These are phyloP conservation scores for Dimocarpus longan DNA, from an alignment of 345 rosid species.

Conservation along the genomic window DNA sequence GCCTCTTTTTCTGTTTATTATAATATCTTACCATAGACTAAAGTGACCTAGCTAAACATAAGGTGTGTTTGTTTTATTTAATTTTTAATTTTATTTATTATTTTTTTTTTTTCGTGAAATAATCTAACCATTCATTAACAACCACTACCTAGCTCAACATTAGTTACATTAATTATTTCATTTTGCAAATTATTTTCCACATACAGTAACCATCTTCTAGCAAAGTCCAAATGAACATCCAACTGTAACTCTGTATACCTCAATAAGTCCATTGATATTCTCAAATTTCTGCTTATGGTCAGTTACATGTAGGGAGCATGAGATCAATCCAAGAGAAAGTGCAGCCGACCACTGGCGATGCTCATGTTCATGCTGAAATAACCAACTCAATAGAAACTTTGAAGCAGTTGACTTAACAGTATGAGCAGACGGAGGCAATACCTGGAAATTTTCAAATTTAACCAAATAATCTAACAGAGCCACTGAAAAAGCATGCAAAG, in stretches of 20 bases:
- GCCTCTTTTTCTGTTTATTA: no score
- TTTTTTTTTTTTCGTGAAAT: no score
- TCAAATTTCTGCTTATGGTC: slow-evolving; percentile 80
- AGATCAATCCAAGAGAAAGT: slow-evolving; percentile 85
- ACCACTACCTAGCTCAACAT: background rate
- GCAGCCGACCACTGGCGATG: slow-evolving; percentile 96
- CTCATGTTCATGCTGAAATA: slow-evolving; percentile 84
- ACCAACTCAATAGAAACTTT: slow-evolving; percentile 75
- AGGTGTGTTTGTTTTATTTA: no score
- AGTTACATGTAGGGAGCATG: slow-evolving; percentile 75
- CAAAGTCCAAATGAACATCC: slow-evolving; percentile 9
- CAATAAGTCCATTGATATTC: slow-evolving; percentile 68
- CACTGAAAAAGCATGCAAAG: background rate
- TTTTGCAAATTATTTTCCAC: slow-evolving; percentile 9
- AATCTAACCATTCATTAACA: no score
- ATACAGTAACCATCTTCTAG: background rate
- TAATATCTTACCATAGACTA: background rate
- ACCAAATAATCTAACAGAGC: slow-evolving; percentile 3
- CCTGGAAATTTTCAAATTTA: slow-evolving; percentile 47
- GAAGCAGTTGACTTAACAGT: slow-evolving; percentile 72
- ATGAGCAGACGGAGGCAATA: slow-evolving; percentile 86
- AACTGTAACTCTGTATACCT: slow-evolving; percentile 48
- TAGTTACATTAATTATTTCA: background rate
- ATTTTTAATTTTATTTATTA: no score
- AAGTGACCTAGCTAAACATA: background rate